Evolutionary conservation across 164 flowering plant genomes (phyloP).

Genomic region (Vitis rupestris): DNA sequence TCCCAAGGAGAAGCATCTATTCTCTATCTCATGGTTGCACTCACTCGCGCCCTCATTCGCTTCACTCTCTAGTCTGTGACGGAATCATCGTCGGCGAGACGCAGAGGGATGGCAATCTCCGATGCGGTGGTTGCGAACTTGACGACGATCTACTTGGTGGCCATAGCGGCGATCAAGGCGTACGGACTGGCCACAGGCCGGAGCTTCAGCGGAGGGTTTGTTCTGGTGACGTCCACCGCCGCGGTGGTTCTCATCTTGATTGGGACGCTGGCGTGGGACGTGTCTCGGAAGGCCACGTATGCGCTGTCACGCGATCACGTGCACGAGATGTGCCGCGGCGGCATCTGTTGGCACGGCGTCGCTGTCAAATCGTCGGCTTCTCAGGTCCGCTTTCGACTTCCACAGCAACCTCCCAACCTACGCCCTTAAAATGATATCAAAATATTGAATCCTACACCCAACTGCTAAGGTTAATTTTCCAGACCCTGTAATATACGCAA

Average conservation of each 20-base stretch:
- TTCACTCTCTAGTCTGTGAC: not conserved
- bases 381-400: slow-evolving; percentile 66
- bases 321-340: slow-evolving; percentile 54
- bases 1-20: not conserved
- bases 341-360: slow-evolving; percentile 85
- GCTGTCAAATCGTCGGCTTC: slow-evolving; percentile 62
- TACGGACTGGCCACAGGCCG: slow-evolving; percentile 49
- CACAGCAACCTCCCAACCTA: slow-evolving; percentile 32
- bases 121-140: slow-evolving; percentile 58
- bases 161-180: slow-evolving; percentile 62
- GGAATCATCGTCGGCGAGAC: not conserved
- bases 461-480: no score
- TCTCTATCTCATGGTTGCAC: not conserved
- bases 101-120: slow-evolving; percentile 45
- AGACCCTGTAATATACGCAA: no score
- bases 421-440: no score
- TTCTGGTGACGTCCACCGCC: slow-evolving; percentile 45
- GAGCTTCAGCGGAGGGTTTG: slow-evolving; percentile 50
- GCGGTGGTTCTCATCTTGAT: slow-evolving; percentile 44
- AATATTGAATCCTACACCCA: no score
- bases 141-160: slow-evolving; percentile 55
- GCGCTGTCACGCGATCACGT: slow-evolving; percentile 30
- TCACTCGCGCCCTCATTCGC: not conserved
- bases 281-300: slow-evolving; percentile 50
- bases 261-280: slow-evolving; percentile 67